A percentile compares a stretch with the other conserved stretches of the same genome.
Evolutionary conservation across 2,329 filamentous ascomycete species (phyloP).

Genomic region (Fusarium sp.): DNA sequence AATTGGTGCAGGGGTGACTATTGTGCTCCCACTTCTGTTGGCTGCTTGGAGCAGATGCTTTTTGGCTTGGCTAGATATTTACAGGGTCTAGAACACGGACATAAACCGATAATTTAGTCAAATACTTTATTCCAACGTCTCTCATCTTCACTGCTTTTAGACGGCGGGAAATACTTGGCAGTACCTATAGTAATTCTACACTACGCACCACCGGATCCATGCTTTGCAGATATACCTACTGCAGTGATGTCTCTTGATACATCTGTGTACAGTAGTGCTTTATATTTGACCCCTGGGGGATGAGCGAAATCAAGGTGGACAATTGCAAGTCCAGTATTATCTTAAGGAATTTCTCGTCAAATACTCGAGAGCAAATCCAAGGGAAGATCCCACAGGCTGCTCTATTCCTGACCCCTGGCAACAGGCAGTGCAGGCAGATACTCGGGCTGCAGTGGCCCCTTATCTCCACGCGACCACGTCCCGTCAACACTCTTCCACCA

Average conservation of each 20-base stretch:
- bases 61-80: neutral
- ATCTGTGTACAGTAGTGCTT: too few species aligned
- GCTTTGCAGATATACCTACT: too few species aligned
- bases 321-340: neutral
- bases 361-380: too few species aligned
- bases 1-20: slow-evolving; percentile 23
- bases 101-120: neutral
- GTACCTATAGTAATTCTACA: neutral
- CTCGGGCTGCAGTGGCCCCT: neutral
- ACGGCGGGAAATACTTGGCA: neutral
- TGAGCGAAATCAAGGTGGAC: neutral
- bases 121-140: slow-evolving; percentile 17
- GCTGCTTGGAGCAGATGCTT: neutral
- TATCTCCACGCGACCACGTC: neutral
- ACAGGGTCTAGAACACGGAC: neutral
- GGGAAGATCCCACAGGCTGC: neutral
- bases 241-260: too few species aligned
- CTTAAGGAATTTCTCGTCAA: too few species aligned
- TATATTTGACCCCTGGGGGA: too few species aligned
- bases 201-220: neutral
- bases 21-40: slow-evolving; percentile 15
- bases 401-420: neutral
- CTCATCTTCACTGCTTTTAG: neutral
- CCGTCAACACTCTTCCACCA: slow-evolving; percentile 17
- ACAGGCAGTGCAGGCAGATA: slow-evolving; percentile 1